These are phyloP conservation scores for Suillus americanus DNA, from an alignment of 768 basidiomycete species.

Conservation along the genomic window DNA sequence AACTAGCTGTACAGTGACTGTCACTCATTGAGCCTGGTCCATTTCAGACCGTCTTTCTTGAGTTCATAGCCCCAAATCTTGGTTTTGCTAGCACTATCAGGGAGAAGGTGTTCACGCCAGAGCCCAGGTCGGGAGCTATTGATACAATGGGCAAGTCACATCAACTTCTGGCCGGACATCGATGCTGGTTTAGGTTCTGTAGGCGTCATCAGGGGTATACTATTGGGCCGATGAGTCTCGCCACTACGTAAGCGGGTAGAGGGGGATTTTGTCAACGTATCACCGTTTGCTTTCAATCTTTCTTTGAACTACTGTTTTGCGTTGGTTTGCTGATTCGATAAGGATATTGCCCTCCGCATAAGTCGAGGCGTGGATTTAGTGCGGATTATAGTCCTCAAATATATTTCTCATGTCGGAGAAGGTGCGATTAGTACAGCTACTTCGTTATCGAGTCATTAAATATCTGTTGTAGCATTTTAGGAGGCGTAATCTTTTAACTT, in stretches of 20 bases:
- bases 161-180: not conserved
- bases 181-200: not conserved
- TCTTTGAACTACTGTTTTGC: not conserved
- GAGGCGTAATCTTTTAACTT: not conserved
- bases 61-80: not conserved
- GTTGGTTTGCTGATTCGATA: not conserved
- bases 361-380: not conserved
- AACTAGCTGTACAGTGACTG: not conserved
- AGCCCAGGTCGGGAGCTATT: not conserved
- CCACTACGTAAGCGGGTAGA: not conserved
- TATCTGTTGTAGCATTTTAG: not conserved
- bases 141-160: not conserved
- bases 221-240: not conserved
- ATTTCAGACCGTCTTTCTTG: not conserved
- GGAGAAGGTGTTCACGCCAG: not conserved
- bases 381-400: not conserved
- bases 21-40: not conserved
- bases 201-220: not conserved
- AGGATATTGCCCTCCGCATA: not conserved
- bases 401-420: not conserved
- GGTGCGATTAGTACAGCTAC: too few species aligned
- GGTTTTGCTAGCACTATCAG: not conserved
- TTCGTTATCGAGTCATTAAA: not conserved
- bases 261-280: not conserved
- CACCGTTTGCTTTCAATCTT: not conserved